Percentiles rank a stretch among this genome's conserved stretches.
Conservation (phyloP, 2,329 filamentous ascomycete genomes). For the Blastomyces parvus region DNA sequence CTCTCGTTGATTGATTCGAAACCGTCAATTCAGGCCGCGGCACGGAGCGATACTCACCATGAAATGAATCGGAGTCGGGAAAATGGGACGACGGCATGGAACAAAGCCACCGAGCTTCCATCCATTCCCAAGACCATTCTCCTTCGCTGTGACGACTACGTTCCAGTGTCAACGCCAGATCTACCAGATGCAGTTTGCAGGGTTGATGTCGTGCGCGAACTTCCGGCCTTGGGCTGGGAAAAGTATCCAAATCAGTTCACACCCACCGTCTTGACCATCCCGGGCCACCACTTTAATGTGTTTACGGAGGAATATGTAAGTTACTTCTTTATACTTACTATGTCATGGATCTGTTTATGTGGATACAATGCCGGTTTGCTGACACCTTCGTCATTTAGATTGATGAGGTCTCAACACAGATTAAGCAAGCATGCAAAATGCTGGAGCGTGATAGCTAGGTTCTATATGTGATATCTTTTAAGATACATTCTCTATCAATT, state of each 20-base stretch:
- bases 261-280: conserved; percentile 14
- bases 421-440: conserved; percentile 16
- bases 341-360: background rate
- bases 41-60: background rate
- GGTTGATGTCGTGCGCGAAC: conserved; percentile 16
- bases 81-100: background rate
- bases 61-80: background rate
- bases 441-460: conserved; percentile 11
- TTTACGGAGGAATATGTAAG: conserved; percentile 16
- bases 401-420: conserved; percentile 13
- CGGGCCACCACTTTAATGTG: conserved; percentile 19
- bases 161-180: conserved; percentile 11
- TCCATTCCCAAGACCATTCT: conserved; percentile 13
- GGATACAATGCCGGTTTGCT: background rate
- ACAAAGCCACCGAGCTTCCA: background rate
- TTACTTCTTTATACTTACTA: background rate
- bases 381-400: conserved; percentile 10
- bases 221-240: conserved; percentile 17
- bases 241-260: conserved; percentile 16
- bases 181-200: conserved; percentile 11
- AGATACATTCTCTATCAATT: background rate
- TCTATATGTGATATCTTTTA: background rate
- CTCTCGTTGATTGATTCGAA: conserved; percentile 7
- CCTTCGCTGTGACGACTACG: conserved; percentile 16
- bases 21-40: background rate